Evolutionary conservation across 495 filamentous ascomycete species (phyloP).

Genomic region (Acidomyces sp.): DNA sequence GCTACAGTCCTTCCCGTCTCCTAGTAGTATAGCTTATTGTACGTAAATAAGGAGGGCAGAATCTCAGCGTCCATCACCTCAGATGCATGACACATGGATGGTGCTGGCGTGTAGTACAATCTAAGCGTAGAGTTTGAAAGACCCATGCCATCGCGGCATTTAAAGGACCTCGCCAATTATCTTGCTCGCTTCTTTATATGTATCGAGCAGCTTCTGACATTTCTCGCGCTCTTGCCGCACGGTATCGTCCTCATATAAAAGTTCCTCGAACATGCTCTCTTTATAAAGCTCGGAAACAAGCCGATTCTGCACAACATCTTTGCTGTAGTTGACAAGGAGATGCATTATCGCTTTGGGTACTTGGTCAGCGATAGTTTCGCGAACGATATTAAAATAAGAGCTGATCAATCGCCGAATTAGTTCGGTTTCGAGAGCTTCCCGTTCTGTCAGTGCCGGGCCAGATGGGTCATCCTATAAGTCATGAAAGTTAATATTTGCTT

Average conservation of each 20-base stretch:
- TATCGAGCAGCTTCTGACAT: slow-evolving; percentile 85
- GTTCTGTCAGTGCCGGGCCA: slow-evolving; percentile 70
- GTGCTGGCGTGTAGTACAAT: too few species aligned
- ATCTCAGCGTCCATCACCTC: too few species aligned
- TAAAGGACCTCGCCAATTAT: slow-evolving; percentile 94
- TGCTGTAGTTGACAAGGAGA: slow-evolving; percentile 92
- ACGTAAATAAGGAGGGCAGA: too few species aligned
- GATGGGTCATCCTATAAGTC: slow-evolving; percentile 35
- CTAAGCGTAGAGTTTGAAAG: neutral
- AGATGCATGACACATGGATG: too few species aligned
- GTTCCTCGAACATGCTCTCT: slow-evolving; percentile 80
- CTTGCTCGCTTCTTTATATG: slow-evolving; percentile 92
- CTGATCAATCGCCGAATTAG: slow-evolving; percentile 91
- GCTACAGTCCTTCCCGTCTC: too few species aligned
- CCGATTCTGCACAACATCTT: slow-evolving; percentile 92
- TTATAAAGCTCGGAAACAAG: slow-evolving; percentile 92
- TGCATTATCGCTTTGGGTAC: slow-evolving; percentile 99
- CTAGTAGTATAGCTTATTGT: too few species aligned
- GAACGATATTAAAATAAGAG: slow-evolving; percentile 97
- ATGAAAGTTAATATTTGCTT: slow-evolving; percentile 32
- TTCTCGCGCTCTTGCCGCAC: slow-evolving; percentile 97
- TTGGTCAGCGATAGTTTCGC: slow-evolving; percentile 92
- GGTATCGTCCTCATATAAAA: slow-evolving; percentile 92
- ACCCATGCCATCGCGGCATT: slow-evolving; percentile 5
- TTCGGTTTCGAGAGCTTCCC: slow-evolving; percentile 93